Conservation (phyloP, 2,329 filamentous ascomycete genomes). For the Arthroderma sp. region DNA sequence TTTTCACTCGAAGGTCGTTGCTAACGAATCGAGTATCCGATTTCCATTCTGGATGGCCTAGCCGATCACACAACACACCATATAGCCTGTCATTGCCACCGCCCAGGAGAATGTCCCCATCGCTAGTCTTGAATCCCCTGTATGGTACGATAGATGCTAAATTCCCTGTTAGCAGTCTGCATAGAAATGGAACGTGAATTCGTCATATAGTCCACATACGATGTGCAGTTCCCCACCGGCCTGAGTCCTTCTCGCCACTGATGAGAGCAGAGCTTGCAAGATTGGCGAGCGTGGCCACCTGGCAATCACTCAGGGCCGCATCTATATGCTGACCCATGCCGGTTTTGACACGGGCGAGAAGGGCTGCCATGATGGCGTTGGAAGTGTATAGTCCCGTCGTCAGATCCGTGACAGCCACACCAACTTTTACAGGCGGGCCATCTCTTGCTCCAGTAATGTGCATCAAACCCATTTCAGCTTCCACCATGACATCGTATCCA, state of each 20-base stretch:
- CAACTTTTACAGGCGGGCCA: slow-evolving; percentile 89
- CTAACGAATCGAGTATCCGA: slow-evolving; percentile 43
- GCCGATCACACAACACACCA: slow-evolving; percentile 44
- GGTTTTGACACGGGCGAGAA: slow-evolving; percentile 61
- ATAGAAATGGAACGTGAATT: slow-evolving; percentile 3
- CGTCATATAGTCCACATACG: slow-evolving; percentile 39
- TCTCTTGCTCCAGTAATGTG: slow-evolving; percentile 87
- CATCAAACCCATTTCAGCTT: slow-evolving; percentile 96
- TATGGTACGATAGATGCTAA: slow-evolving; percentile 94
- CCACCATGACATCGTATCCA: slow-evolving; percentile 98
- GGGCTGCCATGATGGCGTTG: slow-evolving; percentile 87
- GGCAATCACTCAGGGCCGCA: slow-evolving; percentile 80
- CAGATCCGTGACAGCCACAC: slow-evolving; percentile 89
- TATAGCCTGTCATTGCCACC: slow-evolving; percentile 52
- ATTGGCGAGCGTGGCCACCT: slow-evolving; percentile 88
- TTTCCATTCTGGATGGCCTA: slow-evolving; percentile 47
- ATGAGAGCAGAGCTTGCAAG: slow-evolving; percentile 86
- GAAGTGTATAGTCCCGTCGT: slow-evolving; percentile 92
- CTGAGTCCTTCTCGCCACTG: slow-evolving; percentile 72
- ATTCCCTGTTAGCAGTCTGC: slow-evolving; percentile 2
- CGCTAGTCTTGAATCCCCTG: slow-evolving; percentile 57
- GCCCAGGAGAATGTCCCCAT: slow-evolving; percentile 51
- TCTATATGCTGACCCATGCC: slow-evolving; percentile 86
- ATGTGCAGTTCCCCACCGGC: slow-evolving; percentile 92
- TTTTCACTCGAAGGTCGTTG: slow-evolving; percentile 45